Conservation (phyloP, 176 grass and related monocot species). For the Avena atlantica region DNA sequence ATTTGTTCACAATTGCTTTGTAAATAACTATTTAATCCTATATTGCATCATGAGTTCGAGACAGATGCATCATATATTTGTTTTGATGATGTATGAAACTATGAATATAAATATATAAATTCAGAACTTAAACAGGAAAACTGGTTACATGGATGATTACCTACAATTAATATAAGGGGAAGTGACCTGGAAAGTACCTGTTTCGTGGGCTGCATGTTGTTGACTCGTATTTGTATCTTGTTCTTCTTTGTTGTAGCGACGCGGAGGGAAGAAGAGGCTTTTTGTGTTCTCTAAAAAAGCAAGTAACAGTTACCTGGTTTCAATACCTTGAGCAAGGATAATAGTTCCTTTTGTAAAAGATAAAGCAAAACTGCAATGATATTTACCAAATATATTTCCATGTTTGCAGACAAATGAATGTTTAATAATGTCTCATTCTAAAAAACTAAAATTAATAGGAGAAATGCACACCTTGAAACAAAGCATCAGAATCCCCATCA, state of each 20-base stretch:
- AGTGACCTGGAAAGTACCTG: not conserved
- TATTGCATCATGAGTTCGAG: not conserved
- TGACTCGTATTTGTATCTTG: not conserved
- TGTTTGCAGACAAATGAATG: not conserved
- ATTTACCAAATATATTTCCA: not conserved
- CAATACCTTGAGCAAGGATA: not conserved
- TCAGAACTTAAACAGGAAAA: not conserved
- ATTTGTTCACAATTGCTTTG: not conserved
- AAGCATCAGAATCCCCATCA: conserved; percentile 56
- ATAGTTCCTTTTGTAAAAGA: conserved; percentile 12
- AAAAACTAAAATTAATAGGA: conserved; percentile 32
- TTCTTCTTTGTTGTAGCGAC: not conserved
- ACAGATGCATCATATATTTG: not conserved
- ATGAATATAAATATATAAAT: conserved; percentile 18
- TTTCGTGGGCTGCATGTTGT: not conserved
- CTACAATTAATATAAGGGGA: not conserved
- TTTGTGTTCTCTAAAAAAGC: not conserved
- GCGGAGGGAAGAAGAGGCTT: not conserved
- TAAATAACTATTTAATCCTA: conserved; percentile 5
- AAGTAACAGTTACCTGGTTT: not conserved
- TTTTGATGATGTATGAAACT: conserved; percentile 5
- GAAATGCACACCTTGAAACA: conserved; percentile 65
- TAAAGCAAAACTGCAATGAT: conserved; percentile 29
- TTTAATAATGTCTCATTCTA: not conserved
- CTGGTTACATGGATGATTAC: not conserved